Conservation (phyloP, 2,329 filamentous ascomycete genomes). For the Piedraia hortae region DNA sequence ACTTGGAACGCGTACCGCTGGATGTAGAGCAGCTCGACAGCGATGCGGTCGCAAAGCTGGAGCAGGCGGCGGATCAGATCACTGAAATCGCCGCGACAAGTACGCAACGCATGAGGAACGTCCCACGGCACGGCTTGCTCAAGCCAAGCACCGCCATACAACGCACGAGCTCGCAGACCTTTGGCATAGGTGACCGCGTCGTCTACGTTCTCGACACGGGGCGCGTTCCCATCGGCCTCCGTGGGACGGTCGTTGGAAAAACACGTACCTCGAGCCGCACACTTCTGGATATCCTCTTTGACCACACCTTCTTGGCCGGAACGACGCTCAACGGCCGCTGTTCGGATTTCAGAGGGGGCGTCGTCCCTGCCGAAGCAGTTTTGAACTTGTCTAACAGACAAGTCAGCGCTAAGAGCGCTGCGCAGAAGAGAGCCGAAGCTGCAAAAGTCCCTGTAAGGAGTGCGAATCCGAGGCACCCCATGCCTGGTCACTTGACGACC, state of each 20-base stretch:
- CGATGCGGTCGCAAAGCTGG: conserved; percentile 56
- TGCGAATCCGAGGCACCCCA: conserved; percentile 6
- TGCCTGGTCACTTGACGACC: conserved; percentile 25
- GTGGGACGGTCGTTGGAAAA: conserved; percentile 83
- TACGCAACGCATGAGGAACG: conserved; percentile 34
- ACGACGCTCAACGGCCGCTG: conserved; percentile 76
- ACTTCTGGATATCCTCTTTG: conserved; percentile 77
- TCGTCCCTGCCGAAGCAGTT: conserved; percentile 64
- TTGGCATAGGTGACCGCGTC: conserved; percentile 64
- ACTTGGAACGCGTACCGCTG: conserved; percentile 81
- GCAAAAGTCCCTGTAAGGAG: no score
- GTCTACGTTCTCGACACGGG: conserved; percentile 82
- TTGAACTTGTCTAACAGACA: conserved; percentile 68
- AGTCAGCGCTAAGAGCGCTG: conserved; percentile 28
- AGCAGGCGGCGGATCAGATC: conserved; percentile 44
- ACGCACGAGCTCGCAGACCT: conserved; percentile 59
- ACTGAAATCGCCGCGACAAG: conserved; percentile 23
- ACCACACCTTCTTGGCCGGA: conserved; percentile 88
- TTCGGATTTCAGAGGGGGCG: conserved; percentile 79
- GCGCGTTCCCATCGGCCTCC: conserved; percentile 75
- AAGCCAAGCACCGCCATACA: conserved; percentile 94
- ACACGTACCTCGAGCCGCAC: conserved; percentile 62
- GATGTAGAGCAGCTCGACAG: conserved; percentile 93
- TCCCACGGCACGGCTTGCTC: conserved; percentile 64
- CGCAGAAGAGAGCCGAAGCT: conserved; percentile 7